A percentile compares a stretch with the other conserved stretches of the same genome.
Evolutionary conservation across 805 yeast genomes (phyloP).

Genomic region (Candida anglica): DNA sequence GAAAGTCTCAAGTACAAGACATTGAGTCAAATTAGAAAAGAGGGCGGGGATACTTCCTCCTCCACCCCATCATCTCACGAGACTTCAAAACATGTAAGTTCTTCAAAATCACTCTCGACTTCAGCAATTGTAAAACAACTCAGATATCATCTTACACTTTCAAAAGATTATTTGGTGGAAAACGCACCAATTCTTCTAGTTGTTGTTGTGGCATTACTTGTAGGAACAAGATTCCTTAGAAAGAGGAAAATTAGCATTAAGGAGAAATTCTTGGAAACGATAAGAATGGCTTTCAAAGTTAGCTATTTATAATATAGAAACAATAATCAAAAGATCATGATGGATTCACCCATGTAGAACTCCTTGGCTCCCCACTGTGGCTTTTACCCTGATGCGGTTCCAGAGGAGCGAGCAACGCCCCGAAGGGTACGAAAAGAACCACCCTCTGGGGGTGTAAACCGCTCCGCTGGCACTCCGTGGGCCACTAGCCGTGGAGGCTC

Average conservation of each 20-base stretch:
- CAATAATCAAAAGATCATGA: too few species aligned
- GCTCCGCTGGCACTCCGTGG: too few species aligned
- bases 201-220: constrained; percentile 16
- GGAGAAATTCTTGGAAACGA: constrained; percentile 30
- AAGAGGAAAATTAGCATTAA: constrained; percentile 21
- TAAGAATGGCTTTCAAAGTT: constrained; percentile 42
- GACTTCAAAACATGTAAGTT: too few species aligned
- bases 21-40: constrained; percentile 21
- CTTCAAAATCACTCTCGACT: background rate
- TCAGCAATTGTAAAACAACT: constrained; percentile 6
- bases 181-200: constrained; percentile 26
- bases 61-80: constrained; percentile 1
- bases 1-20: constrained; percentile 26
- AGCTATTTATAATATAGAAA: constrained; percentile 25
- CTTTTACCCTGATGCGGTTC: too few species aligned
- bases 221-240: constrained; percentile 17
- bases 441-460: too few species aligned
- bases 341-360: too few species aligned
- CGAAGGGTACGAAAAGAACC: too few species aligned
- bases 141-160: constrained; percentile 14
- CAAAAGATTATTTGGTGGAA: constrained; percentile 18
- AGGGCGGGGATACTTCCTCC: constrained; percentile 9
- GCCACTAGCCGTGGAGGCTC: too few species aligned
- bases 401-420: too few species aligned
- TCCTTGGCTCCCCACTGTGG: too few species aligned